Base-by-base conservation (phyloP, 208 protist genomes). In the Trypanosoma vivax region DNA sequence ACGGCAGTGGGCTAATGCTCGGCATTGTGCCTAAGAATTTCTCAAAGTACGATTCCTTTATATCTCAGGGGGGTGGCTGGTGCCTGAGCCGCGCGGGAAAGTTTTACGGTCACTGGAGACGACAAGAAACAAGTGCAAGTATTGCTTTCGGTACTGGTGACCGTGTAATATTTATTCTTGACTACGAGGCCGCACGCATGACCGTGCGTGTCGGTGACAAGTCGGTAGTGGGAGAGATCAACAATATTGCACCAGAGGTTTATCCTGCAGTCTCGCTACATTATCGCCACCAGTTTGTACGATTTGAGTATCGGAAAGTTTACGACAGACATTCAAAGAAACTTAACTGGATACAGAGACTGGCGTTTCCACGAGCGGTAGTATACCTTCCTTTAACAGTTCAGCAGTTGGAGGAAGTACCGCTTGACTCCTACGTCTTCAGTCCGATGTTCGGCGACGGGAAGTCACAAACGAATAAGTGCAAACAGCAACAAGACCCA, bases 1-100 rank as follows among this genome's bases (percentile, higher is more conserved):
- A 96, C 41, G 90, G 86, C 24, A 94, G 87, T 48, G 90, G 90
- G 30, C 67, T 96, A 30, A 96, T 96, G 90, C 65, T 96, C n/a
- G 90, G 90, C 37, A 77, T 96, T 42, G 78, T 93, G 14, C 90
- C 90, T 2, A 91, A 92, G 52, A 83, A 31, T 40, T 96, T 93
- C 58, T 63, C 56, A 50, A 92, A 93, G 60, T 94, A 89, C 60
- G 90, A 96, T 65, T 94, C 87, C 35, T 96, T 96, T 56, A 94
- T 96, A 25, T 94, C 87, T 0, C 90, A 96, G 43, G 87, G 90
- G 2, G 84, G 85, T 16, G 90, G 90, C 14, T 96, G 90, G 90
- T 96, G 90, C 48, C 50, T 96, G 19, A 94, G 86, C 38, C 76
- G 90, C 3, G 90, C 90, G 5, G 90, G 90, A 27, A 96, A 96